Conservation (phyloP, 2,329 filamentous ascomycete genomes). For the Pseudonectria foliicola region DNA sequence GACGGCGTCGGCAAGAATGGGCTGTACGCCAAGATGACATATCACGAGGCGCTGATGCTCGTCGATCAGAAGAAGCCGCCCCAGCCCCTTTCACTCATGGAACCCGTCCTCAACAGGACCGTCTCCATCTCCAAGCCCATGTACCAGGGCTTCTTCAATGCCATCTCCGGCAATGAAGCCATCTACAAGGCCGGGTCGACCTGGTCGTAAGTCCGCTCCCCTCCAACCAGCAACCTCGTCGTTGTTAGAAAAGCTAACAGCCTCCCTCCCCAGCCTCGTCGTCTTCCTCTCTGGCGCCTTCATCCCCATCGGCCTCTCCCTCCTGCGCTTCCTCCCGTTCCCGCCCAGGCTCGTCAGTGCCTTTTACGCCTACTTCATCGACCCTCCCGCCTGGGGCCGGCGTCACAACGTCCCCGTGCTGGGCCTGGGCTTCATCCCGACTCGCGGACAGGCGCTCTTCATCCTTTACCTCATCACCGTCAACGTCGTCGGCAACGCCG, state of each 20-base stretch:
- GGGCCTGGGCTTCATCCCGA: constrained; percentile 28
- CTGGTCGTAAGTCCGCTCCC: constrained; percentile 7
- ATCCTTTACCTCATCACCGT: constrained; percentile 32
- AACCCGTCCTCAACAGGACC: constrained; percentile 11
- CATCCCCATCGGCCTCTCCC: constrained; percentile 14
- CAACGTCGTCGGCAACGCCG: constrained; percentile 28
- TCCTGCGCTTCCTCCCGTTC: constrained; percentile 14
- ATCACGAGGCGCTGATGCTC: constrained; percentile 8
- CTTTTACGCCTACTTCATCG: constrained; percentile 22
- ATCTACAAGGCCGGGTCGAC: constrained; percentile 4
- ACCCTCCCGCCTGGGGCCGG: constrained; percentile 20
- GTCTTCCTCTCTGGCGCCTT: constrained; percentile 14
- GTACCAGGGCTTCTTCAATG: constrained; percentile 8
- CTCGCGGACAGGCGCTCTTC: constrained; percentile 36
- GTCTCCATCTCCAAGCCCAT: constrained; percentile 4
- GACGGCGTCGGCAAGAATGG: constrained; percentile 4
- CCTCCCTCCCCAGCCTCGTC: constrained; percentile 5
- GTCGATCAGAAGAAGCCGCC: constrained; percentile 6
- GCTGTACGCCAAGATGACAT: constrained; percentile 6
- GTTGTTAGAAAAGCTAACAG: neutral
- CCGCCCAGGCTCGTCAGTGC: constrained; percentile 7
- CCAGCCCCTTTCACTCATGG: neutral
- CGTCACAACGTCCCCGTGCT: constrained; percentile 17
- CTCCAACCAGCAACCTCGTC: neutral
- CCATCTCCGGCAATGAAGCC: constrained; percentile 6